Evolutionary conservation across 1,284 basidiomycete genomes (phyloP).

Genomic region (Leccinum colubrinum): DNA sequence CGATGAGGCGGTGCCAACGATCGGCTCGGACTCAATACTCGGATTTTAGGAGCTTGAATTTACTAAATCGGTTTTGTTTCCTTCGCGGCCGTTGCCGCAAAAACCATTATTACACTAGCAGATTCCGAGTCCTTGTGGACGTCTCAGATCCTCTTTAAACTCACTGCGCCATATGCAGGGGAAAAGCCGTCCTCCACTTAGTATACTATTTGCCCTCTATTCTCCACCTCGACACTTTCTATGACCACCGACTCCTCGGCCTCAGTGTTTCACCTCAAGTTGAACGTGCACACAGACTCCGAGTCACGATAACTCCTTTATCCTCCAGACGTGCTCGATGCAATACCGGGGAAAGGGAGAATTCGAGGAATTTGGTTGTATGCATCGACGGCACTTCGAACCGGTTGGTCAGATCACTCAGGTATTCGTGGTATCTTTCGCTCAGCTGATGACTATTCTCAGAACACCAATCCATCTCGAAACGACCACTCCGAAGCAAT

Average conservation of each 20-base stretch:
- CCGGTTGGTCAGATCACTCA: slow-evolving; percentile 27
- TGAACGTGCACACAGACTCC: neutral
- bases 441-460: neutral
- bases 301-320: neutral
- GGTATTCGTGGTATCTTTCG: neutral
- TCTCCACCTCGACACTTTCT: neutral
- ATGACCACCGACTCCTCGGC: neutral
- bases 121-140: neutral
- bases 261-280: neutral
- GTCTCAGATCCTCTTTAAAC: neutral
- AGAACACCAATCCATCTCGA: slow-evolving; percentile 27
- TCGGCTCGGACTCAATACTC: too few relatives aligned
- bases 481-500: slow-evolving; percentile 19
- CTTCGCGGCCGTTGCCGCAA: neutral
- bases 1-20: too few relatives aligned
- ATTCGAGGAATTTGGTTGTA: slow-evolving; percentile 26
- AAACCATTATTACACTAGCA: neutral
- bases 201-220: neutral
- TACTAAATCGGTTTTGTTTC: neutral
- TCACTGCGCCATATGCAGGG: neutral
- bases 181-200: neutral
- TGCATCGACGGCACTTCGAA: neutral
- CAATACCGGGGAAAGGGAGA: slow-evolving; percentile 6
- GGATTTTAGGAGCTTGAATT: slow-evolving; percentile 22
- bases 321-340: slow-evolving; percentile 11